These are phyloP conservation scores for Hygrophila difformis DNA, from an alignment of 257 asterid genomes.

Conservation along the genomic window DNA sequence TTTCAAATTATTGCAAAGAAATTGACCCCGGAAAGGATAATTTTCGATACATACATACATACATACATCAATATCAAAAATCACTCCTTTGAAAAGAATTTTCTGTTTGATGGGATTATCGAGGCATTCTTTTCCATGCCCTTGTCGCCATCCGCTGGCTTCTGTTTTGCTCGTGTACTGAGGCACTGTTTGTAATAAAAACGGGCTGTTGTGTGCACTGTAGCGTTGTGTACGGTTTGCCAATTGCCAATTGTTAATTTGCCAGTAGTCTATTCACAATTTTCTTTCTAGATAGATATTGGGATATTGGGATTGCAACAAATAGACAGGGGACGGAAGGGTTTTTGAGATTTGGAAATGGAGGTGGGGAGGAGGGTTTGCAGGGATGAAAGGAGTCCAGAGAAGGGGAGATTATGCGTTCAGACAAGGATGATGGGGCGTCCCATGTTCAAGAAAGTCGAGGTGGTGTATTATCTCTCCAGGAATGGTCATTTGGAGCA, in stretches of 20 bases:
- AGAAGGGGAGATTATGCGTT: constrained; percentile 7
- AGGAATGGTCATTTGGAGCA: constrained; percentile 92
- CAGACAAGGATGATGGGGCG: constrained; percentile 7
- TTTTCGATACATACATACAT: too few species aligned
- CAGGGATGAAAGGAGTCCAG: constrained; percentile 18
- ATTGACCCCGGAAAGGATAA: too few species aligned
- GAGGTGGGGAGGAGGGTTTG: constrained; percentile 14
- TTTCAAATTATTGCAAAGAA: too few species aligned
- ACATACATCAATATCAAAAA: too few species aligned
- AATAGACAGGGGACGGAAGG: too few species aligned
- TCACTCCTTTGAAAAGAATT: constrained; percentile 27
- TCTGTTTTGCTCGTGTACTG: constrained; percentile 12
- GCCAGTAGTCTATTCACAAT: too few species aligned
- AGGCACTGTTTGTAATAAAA: neutral
- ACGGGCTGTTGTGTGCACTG: too few species aligned
- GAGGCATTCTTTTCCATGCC: constrained; percentile 18
- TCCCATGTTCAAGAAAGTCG: constrained; percentile 58
- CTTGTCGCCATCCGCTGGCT: constrained; percentile 18
- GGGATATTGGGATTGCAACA: too few species aligned
- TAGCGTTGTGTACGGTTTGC: too few species aligned
- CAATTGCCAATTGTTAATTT: too few species aligned
- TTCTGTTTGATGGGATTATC: constrained; percentile 21
- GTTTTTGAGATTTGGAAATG: neutral
- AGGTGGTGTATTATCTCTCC: constrained; percentile 68
- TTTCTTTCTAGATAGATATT: too few species aligned